These are phyloP conservation scores for Luzula sylvatica DNA, from an alignment of 176 grass and related monocot species.

Conservation along the genomic window DNA sequence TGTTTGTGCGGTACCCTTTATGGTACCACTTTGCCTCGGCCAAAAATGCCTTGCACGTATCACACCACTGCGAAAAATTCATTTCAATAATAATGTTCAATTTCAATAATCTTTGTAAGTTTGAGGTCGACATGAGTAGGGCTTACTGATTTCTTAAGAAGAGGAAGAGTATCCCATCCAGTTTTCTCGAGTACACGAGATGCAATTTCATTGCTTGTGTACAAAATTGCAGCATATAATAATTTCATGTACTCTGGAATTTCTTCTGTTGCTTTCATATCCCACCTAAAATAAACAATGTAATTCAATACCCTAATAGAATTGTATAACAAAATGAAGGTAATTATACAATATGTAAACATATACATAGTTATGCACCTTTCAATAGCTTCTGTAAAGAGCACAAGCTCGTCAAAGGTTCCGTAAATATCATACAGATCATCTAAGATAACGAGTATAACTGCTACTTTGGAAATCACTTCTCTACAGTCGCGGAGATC, in stretches of 20 bases:
- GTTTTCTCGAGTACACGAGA: constrained; percentile 16
- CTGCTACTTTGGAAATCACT: background rate
- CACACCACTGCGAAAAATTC: constrained; percentile 35
- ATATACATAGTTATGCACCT: no score
- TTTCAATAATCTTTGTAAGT: no score
- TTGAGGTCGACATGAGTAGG: no score
- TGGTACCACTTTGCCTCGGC: constrained; percentile 37
- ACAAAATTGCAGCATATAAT: constrained; percentile 17
- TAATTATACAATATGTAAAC: no score
- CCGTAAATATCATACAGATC: constrained; percentile 34
- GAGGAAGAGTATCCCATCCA: constrained; percentile 19
- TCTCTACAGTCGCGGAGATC: background rate
- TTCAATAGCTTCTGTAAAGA: constrained; percentile 18
- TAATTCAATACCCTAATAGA: background rate
- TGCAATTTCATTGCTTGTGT: constrained; percentile 13
- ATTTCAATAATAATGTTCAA: no score
- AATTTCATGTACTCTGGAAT: constrained; percentile 43
- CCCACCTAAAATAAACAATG: constrained; percentile 13
- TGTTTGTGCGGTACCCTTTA: constrained; percentile 1
- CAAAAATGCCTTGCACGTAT: constrained; percentile 30
- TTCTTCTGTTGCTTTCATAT: background rate
- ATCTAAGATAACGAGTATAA: constrained; percentile 9
- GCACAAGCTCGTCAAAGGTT: constrained; percentile 19
- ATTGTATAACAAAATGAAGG: background rate
- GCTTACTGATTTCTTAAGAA: constrained; percentile 30